Evolutionary conservation across 345 rosid genomes (phyloP), one percentile per base, ranked within the genome.

Genomic region (Atalantia buxifolia): DNA sequence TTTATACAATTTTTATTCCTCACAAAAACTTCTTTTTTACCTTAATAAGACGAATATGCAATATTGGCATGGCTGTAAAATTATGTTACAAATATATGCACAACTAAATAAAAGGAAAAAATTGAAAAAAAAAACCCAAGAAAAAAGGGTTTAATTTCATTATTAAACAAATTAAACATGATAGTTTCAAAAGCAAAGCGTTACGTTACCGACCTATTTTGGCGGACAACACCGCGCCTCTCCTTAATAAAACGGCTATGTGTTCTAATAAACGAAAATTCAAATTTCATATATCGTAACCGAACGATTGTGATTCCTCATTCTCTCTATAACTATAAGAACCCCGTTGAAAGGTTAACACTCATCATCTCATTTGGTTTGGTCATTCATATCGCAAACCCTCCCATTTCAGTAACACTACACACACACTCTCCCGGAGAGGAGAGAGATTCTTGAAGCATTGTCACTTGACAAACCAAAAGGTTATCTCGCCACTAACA

Each of bases 201-300:
- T 36, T 38, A 77, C 33, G 31, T 56, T 57, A 68, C 74, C 30
- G 27, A 30, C 24, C 68, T 27, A 14, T 65, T 65, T 76, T 48
- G 71, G 63, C 48, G 78, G 80, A 40, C 18, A 40, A 22, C 16
- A 40, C 18, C 33, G 14, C 33, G 14, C 10, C 56, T 28, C 66
- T 40, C 33, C 12, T 40, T 2, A 30, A 69, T 18, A 2, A 28
- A 78, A 71, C 76, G 76, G 76, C 81, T 63, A 78, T 61, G n/a
- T 40, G n/a, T 28, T 14, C 2, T 3, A 59, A 55, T n/a, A n/a
- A 78, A 78, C 65, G 56, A 13, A 71, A 78, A 62, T 78, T 78
- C 53, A 53, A 78, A 78, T 48, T 50, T 50, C 42, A 35, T 33
- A 45, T 3, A 27, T 7, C 6, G 12, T 70, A 72, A 71, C 66